Conservation (phyloP, 257 asterid genomes). For the Solanum chmielewskii region DNA sequence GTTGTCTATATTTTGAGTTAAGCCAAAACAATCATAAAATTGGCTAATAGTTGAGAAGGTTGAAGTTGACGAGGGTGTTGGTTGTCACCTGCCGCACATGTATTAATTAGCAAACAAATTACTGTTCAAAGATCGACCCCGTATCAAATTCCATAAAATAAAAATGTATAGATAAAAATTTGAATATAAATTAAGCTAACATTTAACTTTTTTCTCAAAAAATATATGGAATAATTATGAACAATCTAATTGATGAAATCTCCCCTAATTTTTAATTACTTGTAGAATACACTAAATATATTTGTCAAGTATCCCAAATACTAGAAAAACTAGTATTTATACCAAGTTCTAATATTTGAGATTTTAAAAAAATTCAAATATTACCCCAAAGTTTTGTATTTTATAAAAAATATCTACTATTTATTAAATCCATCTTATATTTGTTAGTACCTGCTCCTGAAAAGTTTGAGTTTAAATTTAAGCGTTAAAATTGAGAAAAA, state of each 20-base stretch:
- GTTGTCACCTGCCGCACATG: accelerated
- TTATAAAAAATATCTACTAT: too few species aligned
- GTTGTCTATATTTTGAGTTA: too few species aligned
- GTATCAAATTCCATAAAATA: neutral
- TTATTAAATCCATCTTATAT: neutral
- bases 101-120: neutral
- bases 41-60: neutral
- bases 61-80: neutral
- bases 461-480: neutral
- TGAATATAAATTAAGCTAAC: neutral
- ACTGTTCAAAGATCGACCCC: neutral
- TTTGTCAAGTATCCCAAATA: neutral
- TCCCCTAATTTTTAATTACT: neutral
- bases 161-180: too few species aligned
- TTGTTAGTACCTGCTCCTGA: neutral
- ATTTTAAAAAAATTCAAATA: too few species aligned
- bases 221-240: neutral
- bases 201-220: too few species aligned
- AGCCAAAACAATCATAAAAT: neutral
- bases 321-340: neutral
- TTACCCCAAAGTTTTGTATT: neutral
- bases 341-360: neutral
- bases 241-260: too few species aligned
- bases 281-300: neutral
- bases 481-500: neutral